These are phyloP conservation scores for Fusarium haematococcum DNA, from an alignment of 2,329 filamentous ascomycete species.

Conservation along the genomic window DNA sequence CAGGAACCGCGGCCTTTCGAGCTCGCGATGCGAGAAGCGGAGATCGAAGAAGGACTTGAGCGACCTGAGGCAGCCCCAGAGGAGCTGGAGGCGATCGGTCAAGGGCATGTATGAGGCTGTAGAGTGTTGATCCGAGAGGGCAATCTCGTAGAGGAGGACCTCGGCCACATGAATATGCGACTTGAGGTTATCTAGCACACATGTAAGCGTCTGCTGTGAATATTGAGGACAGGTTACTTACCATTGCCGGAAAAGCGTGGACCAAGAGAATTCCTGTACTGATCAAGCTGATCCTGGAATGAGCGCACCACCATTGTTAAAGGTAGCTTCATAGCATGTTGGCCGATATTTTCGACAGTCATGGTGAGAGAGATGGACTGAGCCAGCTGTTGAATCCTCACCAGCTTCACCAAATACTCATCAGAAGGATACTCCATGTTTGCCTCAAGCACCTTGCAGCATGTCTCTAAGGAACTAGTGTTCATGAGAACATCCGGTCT, in stretches of 20 bases:
- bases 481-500: slow-evolving; percentile 62
- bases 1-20: slow-evolving; percentile 55
- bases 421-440: slow-evolving; percentile 58
- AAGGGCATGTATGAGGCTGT: slow-evolving; percentile 47
- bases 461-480: slow-evolving; percentile 57
- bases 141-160: slow-evolving; percentile 60
- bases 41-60: slow-evolving; percentile 55
- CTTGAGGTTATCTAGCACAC: slow-evolving; percentile 51
- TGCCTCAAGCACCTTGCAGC: slow-evolving; percentile 56
- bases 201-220: slow-evolving; percentile 11
- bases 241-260: slow-evolving; percentile 50
- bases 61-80: slow-evolving; percentile 58
- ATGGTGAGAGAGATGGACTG: slow-evolving; percentile 60
- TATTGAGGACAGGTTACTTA: slow-evolving; percentile 30
- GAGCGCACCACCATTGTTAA: slow-evolving; percentile 56
- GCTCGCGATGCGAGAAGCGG: slow-evolving; percentile 48
- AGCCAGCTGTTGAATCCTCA: slow-evolving; percentile 60
- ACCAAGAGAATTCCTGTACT: slow-evolving; percentile 53
- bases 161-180: slow-evolving; percentile 59
- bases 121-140: slow-evolving; percentile 54
- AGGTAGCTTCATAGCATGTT: slow-evolving; percentile 52
- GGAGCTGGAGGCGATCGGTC: slow-evolving; percentile 57
- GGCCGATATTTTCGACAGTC: slow-evolving; percentile 44
- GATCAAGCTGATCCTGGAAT: slow-evolving; percentile 58
- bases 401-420: slow-evolving; percentile 57